Evolutionary conservation across 371 early-diverging fungal genomes (phyloP).

Genomic region (Quaeritorhiza haematococci): DNA sequence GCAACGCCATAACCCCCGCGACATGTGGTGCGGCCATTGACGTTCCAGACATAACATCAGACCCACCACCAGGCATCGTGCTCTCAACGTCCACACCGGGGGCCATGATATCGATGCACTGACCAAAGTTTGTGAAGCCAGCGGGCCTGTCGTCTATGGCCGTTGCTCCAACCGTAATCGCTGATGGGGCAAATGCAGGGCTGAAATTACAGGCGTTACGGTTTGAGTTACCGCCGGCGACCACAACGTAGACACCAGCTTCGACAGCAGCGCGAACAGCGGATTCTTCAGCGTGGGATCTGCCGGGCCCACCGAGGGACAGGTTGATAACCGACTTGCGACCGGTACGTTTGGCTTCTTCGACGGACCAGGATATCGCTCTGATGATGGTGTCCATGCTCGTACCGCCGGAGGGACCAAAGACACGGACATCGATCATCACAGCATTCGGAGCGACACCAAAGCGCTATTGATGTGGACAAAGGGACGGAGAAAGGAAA

Average conservation of each 20-base stretch:
- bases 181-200: slow-evolving; percentile 85
- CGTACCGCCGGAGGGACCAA: too few relatives aligned
- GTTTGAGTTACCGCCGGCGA: slow-evolving; percentile 19
- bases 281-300: too few relatives aligned
- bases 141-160: slow-evolving; percentile 79
- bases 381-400: too few relatives aligned
- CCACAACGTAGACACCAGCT: slow-evolving; percentile 63
- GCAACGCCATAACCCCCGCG: slow-evolving; percentile 86
- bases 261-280: slow-evolving; percentile 75
- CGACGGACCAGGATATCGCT: too few relatives aligned
- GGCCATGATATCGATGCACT: slow-evolving; percentile 91
- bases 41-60: slow-evolving; percentile 97
- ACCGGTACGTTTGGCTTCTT: too few relatives aligned
- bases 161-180: slow-evolving; percentile 96
- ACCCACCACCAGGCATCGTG: slow-evolving; percentile 28
- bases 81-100: slow-evolving; percentile 41
- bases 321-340: slow-evolving; percentile 94
- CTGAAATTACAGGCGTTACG: slow-evolving; percentile 84
- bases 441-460: too few relatives aligned
- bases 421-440: too few relatives aligned
- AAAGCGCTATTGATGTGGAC: too few relatives aligned
- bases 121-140: slow-evolving; percentile 88
- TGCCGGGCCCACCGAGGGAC: slow-evolving; percentile 92
- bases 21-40: slow-evolving; percentile 99
- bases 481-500: too few relatives aligned